These are phyloP conservation scores for Phlegmacium glaucopus DNA, from an alignment of 768 basidiomycete species.

Conservation along the genomic window DNA sequence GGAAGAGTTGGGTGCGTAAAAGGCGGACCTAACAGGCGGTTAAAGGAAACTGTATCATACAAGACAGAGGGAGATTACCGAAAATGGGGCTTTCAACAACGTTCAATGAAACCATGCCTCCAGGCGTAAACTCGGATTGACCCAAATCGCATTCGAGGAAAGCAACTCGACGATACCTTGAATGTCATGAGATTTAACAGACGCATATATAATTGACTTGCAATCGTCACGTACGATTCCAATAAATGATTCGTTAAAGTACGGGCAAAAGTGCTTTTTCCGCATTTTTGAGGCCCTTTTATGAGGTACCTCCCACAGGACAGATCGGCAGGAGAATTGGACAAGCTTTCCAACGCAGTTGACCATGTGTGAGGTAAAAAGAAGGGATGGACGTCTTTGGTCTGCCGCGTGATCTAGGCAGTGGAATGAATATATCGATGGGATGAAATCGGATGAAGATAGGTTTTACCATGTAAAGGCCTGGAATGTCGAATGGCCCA, in stretches of 20 bases:
- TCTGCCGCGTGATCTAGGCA: slow-evolving; percentile 30
- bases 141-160: slow-evolving; percentile 92
- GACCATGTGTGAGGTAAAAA: slow-evolving; percentile 37
- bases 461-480: slow-evolving; percentile 45
- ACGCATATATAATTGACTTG: background rate
- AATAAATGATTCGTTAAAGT: slow-evolving; percentile 69
- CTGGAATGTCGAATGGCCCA: slow-evolving; percentile 41
- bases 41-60: background rate
- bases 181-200: background rate
- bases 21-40: slow-evolving; percentile 60
- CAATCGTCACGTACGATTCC: slow-evolving; percentile 38
- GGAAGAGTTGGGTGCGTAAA: slow-evolving; percentile 82
- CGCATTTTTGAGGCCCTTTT: slow-evolving; percentile 82
- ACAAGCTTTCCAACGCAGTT: slow-evolving; percentile 26
- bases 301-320: slow-evolving; percentile 52
- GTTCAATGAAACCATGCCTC: slow-evolving; percentile 80
- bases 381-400: slow-evolving; percentile 37
- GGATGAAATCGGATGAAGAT: background rate
- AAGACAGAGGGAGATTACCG: slow-evolving; percentile 40
- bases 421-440: slow-evolving; percentile 1
- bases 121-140: slow-evolving; percentile 90
- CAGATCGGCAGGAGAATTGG: slow-evolving; percentile 18
- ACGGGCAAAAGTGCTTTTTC: slow-evolving; percentile 88
- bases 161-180: slow-evolving; percentile 77
- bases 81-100: slow-evolving; percentile 65